A percentile compares a stretch with the other conserved stretches of the same genome.
phyloP scores from a whole-genome alignment of 768 basidiomycete species.

The Kwoniella dendrophila region DNA sequence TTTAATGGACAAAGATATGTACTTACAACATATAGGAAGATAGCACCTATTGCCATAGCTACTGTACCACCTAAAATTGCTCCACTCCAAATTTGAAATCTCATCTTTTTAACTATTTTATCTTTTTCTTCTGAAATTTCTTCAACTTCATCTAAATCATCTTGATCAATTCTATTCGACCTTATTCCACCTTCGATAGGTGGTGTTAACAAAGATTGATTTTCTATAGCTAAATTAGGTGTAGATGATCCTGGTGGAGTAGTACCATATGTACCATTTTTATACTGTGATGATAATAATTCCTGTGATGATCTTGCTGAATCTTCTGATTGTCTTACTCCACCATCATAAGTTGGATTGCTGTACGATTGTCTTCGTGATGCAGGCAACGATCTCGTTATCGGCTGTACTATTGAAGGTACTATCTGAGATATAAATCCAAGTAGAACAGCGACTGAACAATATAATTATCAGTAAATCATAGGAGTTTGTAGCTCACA shows the following conservation, averaged over 20 bases:
- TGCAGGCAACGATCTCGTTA: neutral
- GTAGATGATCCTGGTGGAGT: neutral
- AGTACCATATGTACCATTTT: slow-evolving; percentile 12
- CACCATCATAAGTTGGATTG: neutral
- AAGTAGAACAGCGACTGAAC: slow-evolving; percentile 72
- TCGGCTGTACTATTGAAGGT: slow-evolving; percentile 6
- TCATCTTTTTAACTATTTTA: slow-evolving; percentile 28
- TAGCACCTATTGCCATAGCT: slow-evolving; percentile 78
- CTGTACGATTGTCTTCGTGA: slow-evolving; percentile 4
- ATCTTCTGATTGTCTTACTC: slow-evolving; percentile 11
- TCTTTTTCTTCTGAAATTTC: slow-evolving; percentile 27
- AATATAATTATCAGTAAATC: neutral
- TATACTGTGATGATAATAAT: slow-evolving; percentile 2
- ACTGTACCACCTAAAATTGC: slow-evolving; percentile 69
- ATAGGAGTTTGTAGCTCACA: neutral
- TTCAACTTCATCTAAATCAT: slow-evolving; percentile 15
- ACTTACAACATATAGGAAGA: slow-evolving; percentile 72
- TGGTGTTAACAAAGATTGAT: slow-evolving; percentile 1
- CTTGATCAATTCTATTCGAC: slow-evolving; percentile 39
- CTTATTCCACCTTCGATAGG: neutral
- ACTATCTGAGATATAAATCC: slow-evolving; percentile 72
- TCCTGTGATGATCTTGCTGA: slow-evolving; percentile 16
- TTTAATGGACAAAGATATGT: neutral
- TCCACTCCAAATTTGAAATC: slow-evolving; percentile 65
- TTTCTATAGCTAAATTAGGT: neutral